Evolutionary conservation across 495 filamentous ascomycete genomes (phyloP).

Genomic region (Clavariopsis aquatica): DNA sequence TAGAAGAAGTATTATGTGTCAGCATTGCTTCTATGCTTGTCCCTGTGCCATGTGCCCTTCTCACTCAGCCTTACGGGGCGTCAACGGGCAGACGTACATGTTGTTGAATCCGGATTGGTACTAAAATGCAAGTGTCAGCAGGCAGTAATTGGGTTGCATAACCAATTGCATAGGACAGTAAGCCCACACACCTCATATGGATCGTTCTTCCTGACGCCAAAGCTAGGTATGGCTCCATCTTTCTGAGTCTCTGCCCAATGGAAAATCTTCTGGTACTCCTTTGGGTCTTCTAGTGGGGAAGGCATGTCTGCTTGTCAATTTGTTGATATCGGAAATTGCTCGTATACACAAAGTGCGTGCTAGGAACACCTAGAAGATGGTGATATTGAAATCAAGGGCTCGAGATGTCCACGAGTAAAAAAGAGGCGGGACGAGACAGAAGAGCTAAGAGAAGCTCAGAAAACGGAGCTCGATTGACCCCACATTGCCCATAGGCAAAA

Average conservation of each 20-base stretch:
- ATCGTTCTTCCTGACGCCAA: slow-evolving; percentile 50
- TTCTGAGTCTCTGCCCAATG: slow-evolving; percentile 61
- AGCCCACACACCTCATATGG: slow-evolving; percentile 52
- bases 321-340: background rate
- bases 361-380: background rate
- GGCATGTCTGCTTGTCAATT: slow-evolving; percentile 7
- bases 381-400: background rate
- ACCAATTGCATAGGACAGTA: background rate
- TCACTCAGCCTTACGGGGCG: slow-evolving; percentile 12
- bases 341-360: slow-evolving; percentile 8
- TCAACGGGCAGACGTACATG: slow-evolving; percentile 45
- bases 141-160: background rate
- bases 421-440: background rate
- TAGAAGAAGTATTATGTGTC: background rate
- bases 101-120: slow-evolving; percentile 59
- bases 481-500: slow-evolving; percentile 14
- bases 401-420: background rate
- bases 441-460: slow-evolving; percentile 4
- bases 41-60: background rate
- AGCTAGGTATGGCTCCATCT: slow-evolving; percentile 33
- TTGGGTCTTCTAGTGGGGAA: slow-evolving; percentile 30
- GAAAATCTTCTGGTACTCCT: slow-evolving; percentile 60
- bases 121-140: slow-evolving; percentile 43
- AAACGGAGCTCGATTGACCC: slow-evolving; percentile 19
- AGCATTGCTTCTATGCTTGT: background rate